Evolutionary conservation across 208 protist genomes (phyloP).

Genomic region (Acanthamoeba polyphaga): DNA sequence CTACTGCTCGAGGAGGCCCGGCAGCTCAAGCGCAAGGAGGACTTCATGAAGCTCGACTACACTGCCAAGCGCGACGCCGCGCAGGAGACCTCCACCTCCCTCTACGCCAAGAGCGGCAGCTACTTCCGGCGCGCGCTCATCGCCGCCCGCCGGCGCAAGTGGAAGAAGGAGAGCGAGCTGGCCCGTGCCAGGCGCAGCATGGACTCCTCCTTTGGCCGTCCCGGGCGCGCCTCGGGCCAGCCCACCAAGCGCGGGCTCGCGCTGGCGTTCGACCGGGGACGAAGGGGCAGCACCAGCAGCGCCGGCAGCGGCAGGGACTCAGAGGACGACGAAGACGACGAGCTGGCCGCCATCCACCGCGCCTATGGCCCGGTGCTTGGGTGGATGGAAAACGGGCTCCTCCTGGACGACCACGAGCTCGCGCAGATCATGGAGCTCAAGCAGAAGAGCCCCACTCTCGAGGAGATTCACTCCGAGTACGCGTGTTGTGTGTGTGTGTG

Average conservation of each 20-base stretch:
- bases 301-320: not conserved
- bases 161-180: conserved; percentile 55
- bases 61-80: not conserved
- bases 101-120: conserved; percentile 64
- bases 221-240: not conserved
- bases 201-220: not conserved
- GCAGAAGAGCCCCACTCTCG: conserved; percentile 11
- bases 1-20: conserved; percentile 49
- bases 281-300: not conserved
- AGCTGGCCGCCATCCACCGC: conserved; percentile 11
- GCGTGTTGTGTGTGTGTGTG: too few species aligned
- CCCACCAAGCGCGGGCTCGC: not conserved
- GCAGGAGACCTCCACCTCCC: conserved; percentile 4
- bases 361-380: conserved; percentile 43
- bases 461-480: conserved; percentile 40
- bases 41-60: conserved; percentile 71
- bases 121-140: conserved; percentile 43
- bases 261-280: not conserved
- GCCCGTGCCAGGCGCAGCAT: not conserved
- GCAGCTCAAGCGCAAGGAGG: conserved; percentile 54
- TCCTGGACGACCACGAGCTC: conserved; percentile 58
- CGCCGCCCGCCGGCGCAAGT: conserved; percentile 21
- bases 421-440: conserved; percentile 63
- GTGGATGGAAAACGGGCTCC: conserved; percentile 47
- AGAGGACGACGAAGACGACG: not conserved